Evolutionary conservation across 495 filamentous ascomycete species (phyloP), one percentile per base, ranked within the genome.

Genomic region (Penicillium steckii): DNA sequence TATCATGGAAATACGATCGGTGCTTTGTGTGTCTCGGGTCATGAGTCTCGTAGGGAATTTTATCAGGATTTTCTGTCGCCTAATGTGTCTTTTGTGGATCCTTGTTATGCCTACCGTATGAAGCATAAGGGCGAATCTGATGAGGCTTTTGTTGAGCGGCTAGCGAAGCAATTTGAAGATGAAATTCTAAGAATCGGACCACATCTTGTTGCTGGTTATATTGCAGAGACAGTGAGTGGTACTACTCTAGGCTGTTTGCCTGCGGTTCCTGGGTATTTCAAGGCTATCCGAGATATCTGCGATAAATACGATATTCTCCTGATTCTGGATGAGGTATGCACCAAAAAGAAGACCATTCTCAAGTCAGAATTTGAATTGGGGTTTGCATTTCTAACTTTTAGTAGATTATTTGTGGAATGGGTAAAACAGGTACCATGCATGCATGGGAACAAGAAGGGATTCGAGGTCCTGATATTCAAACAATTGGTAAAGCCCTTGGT

Each of bases 1-100:
- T 89, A 86, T 53, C 86, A 90, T 52, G 86, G 86, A 2, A 85
- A 75, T 24, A 88, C 86, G 0, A 66, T 89, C 2, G 86, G 85
- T 0, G 73, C 82, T 0, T 66, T 90, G 32, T 61, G 44, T 57
- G 53, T 71, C 9, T 52, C 60, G 12, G 63, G 68, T 2, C 68
- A 72, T 56, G 61, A 63, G 7, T 56, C 62, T 1, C 64, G 71
- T 10, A 38, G 63, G 25, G 58, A 42, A 19, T 33, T 60, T 8
- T 76, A 57, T 49, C 51, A 71, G 40, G 59, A 68, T 8, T 52
- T 75, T 18, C 52, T 79, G 32, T 43, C 53, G 3, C 44, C 37
- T 40, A 68, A 68, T 44, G 59, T 70, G n/a, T 61, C 58, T 13
- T 62, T 51, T 33, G 62, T 75, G 5, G 64, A 64, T 42, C 60